Percentiles rank a stretch among this genome's conserved stretches.
Evolutionary conservation across 1,284 basidiomycete species (phyloP).

Genomic region (Naganishia cerealis): DNA sequence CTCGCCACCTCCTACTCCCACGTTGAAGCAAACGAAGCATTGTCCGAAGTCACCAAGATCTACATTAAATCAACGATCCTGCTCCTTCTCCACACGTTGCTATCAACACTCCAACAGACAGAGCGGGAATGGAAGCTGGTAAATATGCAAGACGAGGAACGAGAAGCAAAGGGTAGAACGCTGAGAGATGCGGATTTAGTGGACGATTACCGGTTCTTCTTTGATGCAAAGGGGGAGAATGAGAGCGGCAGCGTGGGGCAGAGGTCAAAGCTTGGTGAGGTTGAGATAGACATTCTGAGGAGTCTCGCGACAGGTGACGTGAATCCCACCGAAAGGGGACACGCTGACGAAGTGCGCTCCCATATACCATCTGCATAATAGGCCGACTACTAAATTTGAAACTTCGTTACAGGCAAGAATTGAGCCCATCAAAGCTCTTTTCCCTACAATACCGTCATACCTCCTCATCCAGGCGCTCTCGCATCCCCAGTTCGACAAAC

Average conservation of each 20-base stretch:
- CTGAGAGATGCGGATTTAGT: slow-evolving; percentile 30
- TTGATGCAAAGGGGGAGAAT: not conserved
- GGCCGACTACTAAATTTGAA: not conserved
- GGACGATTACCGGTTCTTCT: slow-evolving; percentile 34
- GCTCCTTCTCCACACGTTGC: slow-evolving; percentile 28
- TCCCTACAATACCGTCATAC: slow-evolving; percentile 46
- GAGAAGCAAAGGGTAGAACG: not conserved
- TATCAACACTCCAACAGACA: slow-evolving; percentile 27
- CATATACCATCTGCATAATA: not conserved
- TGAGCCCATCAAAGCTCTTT: slow-evolving; percentile 38
- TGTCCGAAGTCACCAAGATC: slow-evolving; percentile 23
- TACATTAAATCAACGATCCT: slow-evolving; percentile 32
- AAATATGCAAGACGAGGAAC: slow-evolving; percentile 18
- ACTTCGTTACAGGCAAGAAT: slow-evolving; percentile 31
- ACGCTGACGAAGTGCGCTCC: slow-evolving; percentile 1
- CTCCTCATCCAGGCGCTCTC: slow-evolving; percentile 48
- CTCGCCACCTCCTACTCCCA: slow-evolving; percentile 17
- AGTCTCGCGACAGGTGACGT: slow-evolving; percentile 18
- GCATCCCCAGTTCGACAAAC: slow-evolving; percentile 43
- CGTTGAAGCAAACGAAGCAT: slow-evolving; percentile 10
- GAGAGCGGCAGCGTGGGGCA: slow-evolving; percentile 7
- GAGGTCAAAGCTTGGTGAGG: slow-evolving; percentile 27
- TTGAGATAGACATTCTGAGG: slow-evolving; percentile 14
- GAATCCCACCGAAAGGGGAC: slow-evolving; percentile 19
- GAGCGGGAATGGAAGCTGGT: slow-evolving; percentile 35